Evolutionary conservation across 176 grass and related monocot species (phyloP), one percentile per base, ranked within the genome.

Genomic region (Cocos nucifera): DNA sequence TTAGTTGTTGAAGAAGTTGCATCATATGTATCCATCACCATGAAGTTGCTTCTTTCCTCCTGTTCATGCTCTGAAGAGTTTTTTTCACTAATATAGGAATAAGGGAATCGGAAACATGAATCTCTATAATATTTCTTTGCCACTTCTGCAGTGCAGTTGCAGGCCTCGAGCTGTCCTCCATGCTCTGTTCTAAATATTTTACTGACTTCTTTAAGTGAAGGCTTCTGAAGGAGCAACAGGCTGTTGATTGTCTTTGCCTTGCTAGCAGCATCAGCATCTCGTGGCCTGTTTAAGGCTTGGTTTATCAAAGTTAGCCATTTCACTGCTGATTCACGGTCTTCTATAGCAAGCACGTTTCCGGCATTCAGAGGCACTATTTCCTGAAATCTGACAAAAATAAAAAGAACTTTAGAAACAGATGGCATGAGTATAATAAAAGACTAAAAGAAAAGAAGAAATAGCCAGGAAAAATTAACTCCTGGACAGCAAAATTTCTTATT

Each of bases 341-440:
- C 89, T 20, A 93, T 79, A 63, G 88, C 89, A 67, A 93, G 77
- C 62, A 93, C 89, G 66, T 93, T 93, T 56, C 89, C 89, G 0
- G 85, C 85, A 86, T 95, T 95, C 53, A 95, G 82, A 65, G 90
- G 90, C n/a, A 95, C 90, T 58, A 95, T 86, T 80, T 95, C 90
- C 77, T 95, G 90, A 79, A 95, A 95, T 52, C 90, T 95, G 28
- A 67, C 2, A 12, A 44, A 14, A 44, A 30, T 30, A 30, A 30
- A 30, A 30, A 6, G 28, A 30, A 44, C 35, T 44, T 44, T 12
- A 44, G 35, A 44, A 44, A 44, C 28, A 44, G 35, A 44, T 14
- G 8, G 10, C 35, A 10, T 12, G 35, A 44, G 35, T 44, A 44
- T 44, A 44, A 44, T 3, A 44, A 44, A 44, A 6, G 1, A 44